These are phyloP conservation scores for Mycena pura DNA, from an alignment of 768 basidiomycete genomes.

Conservation along the genomic window DNA sequence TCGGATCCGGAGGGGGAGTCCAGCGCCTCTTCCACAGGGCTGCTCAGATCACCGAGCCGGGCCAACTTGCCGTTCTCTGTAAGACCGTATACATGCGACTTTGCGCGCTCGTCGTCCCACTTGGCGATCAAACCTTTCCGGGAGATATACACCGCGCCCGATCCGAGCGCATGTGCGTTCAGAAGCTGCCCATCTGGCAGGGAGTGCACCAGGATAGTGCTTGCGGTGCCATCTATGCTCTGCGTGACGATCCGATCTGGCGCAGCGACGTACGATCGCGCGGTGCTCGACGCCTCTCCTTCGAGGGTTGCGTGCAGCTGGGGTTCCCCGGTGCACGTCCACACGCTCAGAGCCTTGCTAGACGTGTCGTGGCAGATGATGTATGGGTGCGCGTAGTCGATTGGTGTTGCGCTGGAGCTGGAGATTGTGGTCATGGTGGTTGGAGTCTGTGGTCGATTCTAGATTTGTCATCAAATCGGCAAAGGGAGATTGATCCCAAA, in stretches of 20 bases:
- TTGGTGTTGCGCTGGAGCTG: slow-evolving; percentile 2
- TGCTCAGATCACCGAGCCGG: not conserved
- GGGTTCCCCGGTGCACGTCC: not conserved
- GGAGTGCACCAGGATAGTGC: slow-evolving; percentile 15
- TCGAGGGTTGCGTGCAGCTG: not conserved
- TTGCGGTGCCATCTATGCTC: not conserved
- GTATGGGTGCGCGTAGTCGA: slow-evolving; percentile 7
- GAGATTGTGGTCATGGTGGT: slow-evolving; percentile 13
- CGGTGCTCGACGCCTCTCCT: slow-evolving; percentile 6
- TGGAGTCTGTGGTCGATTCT: too few relatives aligned
- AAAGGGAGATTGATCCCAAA: too few relatives aligned
- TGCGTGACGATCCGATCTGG: slow-evolving; percentile 14
- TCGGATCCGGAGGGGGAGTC: not conserved
- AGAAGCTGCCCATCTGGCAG: slow-evolving; percentile 10
- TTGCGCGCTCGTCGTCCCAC: slow-evolving; percentile 6
- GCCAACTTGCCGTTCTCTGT: slow-evolving; percentile 7
- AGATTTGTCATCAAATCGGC: too few relatives aligned
- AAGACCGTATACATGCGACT: slow-evolving; percentile 11
- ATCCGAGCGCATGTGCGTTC: slow-evolving; percentile 6
- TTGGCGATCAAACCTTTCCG: slow-evolving; percentile 6
- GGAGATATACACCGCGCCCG: slow-evolving; percentile 7
- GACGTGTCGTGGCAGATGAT: slow-evolving; percentile 3
- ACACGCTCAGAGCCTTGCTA: slow-evolving; percentile 4
- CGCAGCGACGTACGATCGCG: slow-evolving; percentile 2
- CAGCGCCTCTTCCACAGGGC: not conserved